Conservation (phyloP, 768 basidiomycete species). For the Xerocomus potaroensis region DNA sequence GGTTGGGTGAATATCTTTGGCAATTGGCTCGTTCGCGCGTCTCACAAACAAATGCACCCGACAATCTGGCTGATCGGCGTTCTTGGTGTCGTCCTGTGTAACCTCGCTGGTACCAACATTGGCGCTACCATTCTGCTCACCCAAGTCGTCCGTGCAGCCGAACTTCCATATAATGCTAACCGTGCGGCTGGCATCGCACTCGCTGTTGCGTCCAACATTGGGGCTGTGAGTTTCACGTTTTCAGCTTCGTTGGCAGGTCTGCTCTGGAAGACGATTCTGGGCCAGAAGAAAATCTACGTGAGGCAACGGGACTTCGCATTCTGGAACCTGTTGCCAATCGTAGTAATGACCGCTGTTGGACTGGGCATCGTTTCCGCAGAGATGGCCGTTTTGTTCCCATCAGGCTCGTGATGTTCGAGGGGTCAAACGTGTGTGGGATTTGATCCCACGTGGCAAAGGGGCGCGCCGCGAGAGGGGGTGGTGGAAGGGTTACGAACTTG, state of each 20-base stretch:
- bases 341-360: constrained; percentile 62
- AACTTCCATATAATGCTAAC: constrained; percentile 28
- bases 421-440: no score
- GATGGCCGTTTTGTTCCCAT: constrained; percentile 52
- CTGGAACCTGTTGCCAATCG: constrained; percentile 66
- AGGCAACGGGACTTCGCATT: constrained; percentile 59
- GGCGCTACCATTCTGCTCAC: constrained; percentile 88
- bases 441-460: not conserved
- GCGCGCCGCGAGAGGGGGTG: not conserved
- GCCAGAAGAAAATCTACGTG: constrained; percentile 66
- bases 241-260: constrained; percentile 86
- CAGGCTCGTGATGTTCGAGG: not conserved
- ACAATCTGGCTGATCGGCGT: constrained; percentile 67
- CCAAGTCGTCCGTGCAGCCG: constrained; percentile 60
- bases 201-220: constrained; percentile 85
- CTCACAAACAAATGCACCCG: constrained; percentile 38
- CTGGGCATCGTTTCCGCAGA: constrained; percentile 72
- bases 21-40: constrained; percentile 53
- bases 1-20: constrained; percentile 90
- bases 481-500: no score
- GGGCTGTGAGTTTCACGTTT: constrained; percentile 87
- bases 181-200: constrained; percentile 67
- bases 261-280: constrained; percentile 73
- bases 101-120: constrained; percentile 85
- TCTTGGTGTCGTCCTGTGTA: constrained; percentile 71